Conservation (phyloP, 176 grass and related monocot species). For the Rhynchospora tenuis region DNA sequence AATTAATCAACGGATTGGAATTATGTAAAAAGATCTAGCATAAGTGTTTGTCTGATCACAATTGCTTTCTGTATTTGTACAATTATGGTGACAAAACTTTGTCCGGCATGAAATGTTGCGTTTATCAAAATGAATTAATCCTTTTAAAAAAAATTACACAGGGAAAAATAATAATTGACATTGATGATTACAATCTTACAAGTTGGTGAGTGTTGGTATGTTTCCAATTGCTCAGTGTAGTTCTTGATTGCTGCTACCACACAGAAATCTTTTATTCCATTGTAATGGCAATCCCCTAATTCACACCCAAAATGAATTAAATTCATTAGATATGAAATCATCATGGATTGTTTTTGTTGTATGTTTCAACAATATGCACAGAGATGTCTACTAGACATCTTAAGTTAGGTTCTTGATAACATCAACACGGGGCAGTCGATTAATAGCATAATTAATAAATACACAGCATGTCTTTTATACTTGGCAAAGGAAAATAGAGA, state of each 20-base stretch:
- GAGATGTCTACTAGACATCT: background rate
- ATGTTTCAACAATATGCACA: background rate
- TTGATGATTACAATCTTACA: background rate
- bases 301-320: background rate
- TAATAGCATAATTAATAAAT: too few species aligned
- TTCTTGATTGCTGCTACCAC: constrained; percentile 76
- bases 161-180: background rate
- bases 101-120: background rate
- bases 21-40: background rate
- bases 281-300: constrained; percentile 57
- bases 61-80: background rate
- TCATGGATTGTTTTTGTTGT: background rate
- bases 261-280: constrained; percentile 42
- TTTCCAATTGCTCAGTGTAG: constrained; percentile 40
- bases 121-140: background rate
- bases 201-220: background rate
- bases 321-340: background rate
- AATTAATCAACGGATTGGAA: background rate
- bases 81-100: background rate
- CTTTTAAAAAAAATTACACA: background rate
- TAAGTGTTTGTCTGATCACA: background rate
- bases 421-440: too few species aligned
- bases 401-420: too few species aligned
- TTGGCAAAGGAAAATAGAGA: too few species aligned
- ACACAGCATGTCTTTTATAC: too few species aligned